These are phyloP conservation scores for Tetrastigma voinierianum DNA, from an alignment of 164 flowering plant genomes.

Conservation along the genomic window DNA sequence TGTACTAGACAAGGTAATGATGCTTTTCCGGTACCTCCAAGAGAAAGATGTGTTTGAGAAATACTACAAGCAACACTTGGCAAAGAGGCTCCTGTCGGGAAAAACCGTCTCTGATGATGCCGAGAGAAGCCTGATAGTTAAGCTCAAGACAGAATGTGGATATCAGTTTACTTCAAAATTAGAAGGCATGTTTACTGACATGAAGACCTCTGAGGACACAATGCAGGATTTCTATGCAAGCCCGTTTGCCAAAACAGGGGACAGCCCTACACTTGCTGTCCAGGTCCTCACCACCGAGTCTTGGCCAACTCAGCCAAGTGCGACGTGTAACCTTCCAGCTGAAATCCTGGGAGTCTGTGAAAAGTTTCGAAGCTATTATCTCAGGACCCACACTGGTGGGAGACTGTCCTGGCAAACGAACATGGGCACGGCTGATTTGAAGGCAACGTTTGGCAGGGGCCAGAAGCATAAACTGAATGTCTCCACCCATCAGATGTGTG, in stretches of 20 bases:
- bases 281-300: conserved; percentile 69
- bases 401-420: conserved; percentile 64
- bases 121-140: conserved; percentile 66
- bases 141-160: conserved; percentile 74
- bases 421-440: conserved; percentile 59
- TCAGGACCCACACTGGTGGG: conserved; percentile 60
- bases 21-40: conserved; percentile 48
- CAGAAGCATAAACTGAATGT: too few species aligned
- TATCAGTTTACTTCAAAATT: conserved; percentile 69
- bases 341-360: conserved; percentile 53
- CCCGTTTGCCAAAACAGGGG: too few species aligned
- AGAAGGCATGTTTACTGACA: conserved; percentile 62
- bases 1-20: conserved; percentile 68
- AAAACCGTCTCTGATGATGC: conserved; percentile 73
- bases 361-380: conserved; percentile 51
- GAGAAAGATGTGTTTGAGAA: conserved; percentile 68
- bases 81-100: conserved; percentile 59
- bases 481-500: conserved; percentile 44
- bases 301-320: conserved; percentile 58
- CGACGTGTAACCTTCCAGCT: conserved; percentile 20
- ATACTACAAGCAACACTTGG: conserved; percentile 64
- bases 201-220: conserved; percentile 29
- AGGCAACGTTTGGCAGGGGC: conserved; percentile 36
- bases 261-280: conserved; percentile 30
- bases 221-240: conserved; percentile 51